phyloP scores from a whole-genome alignment of 2,329 filamentous ascomycete species.

The Trichoderma endophyticum region DNA sequence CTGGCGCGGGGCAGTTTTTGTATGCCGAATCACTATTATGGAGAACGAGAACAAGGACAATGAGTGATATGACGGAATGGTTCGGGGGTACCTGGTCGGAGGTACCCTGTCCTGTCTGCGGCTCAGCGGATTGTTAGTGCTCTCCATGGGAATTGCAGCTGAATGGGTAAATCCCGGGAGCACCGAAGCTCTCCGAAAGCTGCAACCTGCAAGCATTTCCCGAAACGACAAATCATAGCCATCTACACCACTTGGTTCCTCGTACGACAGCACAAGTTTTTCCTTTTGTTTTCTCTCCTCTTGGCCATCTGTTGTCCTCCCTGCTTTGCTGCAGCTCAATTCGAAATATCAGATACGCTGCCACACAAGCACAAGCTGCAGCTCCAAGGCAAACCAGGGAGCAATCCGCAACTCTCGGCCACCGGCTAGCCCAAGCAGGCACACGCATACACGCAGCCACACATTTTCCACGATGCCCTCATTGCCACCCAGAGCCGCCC shows the following conservation, averaged over 20 bases:
- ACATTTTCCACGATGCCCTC: conserved; percentile 25
- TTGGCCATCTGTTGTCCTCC: not conserved
- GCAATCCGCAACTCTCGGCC: not conserved
- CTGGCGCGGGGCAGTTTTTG: conserved; percentile 24
- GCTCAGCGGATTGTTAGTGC: not conserved
- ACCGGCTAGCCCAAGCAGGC: not conserved
- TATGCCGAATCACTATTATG: conserved; percentile 11
- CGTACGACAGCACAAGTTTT: not conserved
- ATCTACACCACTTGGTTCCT: not conserved
- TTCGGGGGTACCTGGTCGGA: conserved; percentile 1
- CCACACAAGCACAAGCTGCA: not conserved
- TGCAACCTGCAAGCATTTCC: not conserved
- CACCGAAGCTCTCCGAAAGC: conserved; percentile 1
- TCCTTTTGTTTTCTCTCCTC: not conserved
- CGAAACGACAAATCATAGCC: not conserved
- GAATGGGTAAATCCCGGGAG: not conserved
- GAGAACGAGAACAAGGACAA: not conserved
- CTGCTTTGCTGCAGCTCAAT: not conserved
- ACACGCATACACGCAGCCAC: not conserved
- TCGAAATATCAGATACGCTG: not conserved
- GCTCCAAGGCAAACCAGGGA: not conserved
- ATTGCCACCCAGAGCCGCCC: conserved; percentile 31
- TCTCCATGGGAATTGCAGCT: not conserved
- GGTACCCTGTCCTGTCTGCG: not conserved
- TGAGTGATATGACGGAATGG: conserved; percentile 13